Evolutionary conservation across 768 basidiomycete genomes (phyloP).

Genomic region (Leccinum aurantiacum): DNA sequence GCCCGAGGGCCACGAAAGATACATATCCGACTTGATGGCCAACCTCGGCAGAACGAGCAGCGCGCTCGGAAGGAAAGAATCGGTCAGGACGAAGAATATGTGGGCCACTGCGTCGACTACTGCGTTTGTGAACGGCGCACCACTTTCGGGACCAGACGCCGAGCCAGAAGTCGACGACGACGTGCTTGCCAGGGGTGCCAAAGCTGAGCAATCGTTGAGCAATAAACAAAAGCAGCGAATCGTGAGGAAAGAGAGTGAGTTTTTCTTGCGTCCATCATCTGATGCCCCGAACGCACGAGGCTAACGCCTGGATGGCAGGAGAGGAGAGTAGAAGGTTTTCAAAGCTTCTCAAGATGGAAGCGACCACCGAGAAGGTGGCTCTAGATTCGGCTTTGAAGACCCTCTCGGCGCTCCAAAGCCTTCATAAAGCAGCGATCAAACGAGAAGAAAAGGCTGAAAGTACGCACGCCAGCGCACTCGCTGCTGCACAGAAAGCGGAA

Average conservation of each 20-base stretch:
- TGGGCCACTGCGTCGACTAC: conserved; percentile 15
- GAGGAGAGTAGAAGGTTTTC: conserved; percentile 61
- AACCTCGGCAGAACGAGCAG: background rate
- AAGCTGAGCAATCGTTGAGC: conserved; percentile 49
- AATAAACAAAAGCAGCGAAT: conserved; percentile 54
- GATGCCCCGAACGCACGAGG: background rate
- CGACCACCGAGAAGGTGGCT: conserved; percentile 63
- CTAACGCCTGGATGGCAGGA: conserved; percentile 34
- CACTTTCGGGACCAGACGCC: conserved; percentile 48
- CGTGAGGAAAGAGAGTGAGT: conserved; percentile 51
- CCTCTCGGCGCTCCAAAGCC: conserved; percentile 62
- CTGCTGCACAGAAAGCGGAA: conserved; percentile 62
- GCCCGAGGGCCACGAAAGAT: conserved; percentile 5
- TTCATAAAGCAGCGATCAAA: conserved; percentile 68
- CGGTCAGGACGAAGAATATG: conserved; percentile 21
- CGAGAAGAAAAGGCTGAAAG: conserved; percentile 60
- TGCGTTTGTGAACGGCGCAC: conserved; percentile 56
- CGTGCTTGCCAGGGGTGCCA: conserved; percentile 40
- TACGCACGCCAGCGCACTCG: conserved; percentile 51
- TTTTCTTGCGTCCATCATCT: background rate
- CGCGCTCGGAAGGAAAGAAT: conserved; percentile 18
- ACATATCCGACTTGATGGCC: background rate
- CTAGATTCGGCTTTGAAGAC: conserved; percentile 61
- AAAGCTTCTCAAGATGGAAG: conserved; percentile 71
- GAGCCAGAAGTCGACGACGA: conserved; percentile 42